These are phyloP conservation scores for Aspergillus unguis DNA, from an alignment of 2,329 filamentous ascomycete species.

Conservation along the genomic window DNA sequence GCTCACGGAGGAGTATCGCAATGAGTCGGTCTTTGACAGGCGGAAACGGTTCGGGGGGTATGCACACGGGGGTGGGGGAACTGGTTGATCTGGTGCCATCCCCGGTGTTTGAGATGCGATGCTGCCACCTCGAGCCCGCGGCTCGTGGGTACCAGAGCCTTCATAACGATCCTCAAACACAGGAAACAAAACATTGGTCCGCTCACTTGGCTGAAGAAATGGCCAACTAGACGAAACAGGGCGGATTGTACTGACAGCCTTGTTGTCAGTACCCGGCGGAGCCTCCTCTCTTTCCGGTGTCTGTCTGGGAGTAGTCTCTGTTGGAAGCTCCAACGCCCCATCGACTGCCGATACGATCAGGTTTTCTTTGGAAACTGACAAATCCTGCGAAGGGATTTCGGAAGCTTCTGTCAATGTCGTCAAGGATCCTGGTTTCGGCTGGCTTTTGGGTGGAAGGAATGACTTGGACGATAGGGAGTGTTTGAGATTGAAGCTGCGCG, in stretches of 20 bases:
- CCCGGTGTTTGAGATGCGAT: constrained; percentile 35
- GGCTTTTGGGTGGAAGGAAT: constrained; percentile 28
- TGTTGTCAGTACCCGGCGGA: constrained; percentile 17
- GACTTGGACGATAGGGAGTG: constrained; percentile 29
- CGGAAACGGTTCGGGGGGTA: constrained; percentile 32
- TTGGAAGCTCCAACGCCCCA: constrained; percentile 32
- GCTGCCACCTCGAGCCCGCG: constrained; percentile 30
- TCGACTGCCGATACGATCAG: constrained; percentile 34
- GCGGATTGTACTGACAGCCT: constrained; percentile 18
- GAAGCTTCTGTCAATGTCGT: constrained; percentile 31
- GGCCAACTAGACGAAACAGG: constrained; percentile 33
- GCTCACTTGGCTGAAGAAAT: constrained; percentile 23
- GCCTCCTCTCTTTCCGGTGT: constrained; percentile 34
- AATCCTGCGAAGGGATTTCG: constrained; percentile 19
- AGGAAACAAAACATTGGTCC: constrained; percentile 20
- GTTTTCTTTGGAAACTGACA: constrained; percentile 27
- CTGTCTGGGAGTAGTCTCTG: constrained; percentile 37
- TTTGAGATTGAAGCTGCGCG: constrained; percentile 32
- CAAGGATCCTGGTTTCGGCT: constrained; percentile 30
- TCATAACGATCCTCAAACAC: constrained; percentile 24
- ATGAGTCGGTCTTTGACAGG: constrained; percentile 35
- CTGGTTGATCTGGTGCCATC: constrained; percentile 32
- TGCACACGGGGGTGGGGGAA: constrained; percentile 35
- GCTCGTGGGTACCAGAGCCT: constrained; percentile 21
- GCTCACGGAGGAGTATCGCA: constrained; percentile 36